A percentile compares a stretch with the other conserved stretches of the same genome.
phyloP scores from a whole-genome alignment of 306 rosid species.

The Astragalus membranaceus region DNA sequence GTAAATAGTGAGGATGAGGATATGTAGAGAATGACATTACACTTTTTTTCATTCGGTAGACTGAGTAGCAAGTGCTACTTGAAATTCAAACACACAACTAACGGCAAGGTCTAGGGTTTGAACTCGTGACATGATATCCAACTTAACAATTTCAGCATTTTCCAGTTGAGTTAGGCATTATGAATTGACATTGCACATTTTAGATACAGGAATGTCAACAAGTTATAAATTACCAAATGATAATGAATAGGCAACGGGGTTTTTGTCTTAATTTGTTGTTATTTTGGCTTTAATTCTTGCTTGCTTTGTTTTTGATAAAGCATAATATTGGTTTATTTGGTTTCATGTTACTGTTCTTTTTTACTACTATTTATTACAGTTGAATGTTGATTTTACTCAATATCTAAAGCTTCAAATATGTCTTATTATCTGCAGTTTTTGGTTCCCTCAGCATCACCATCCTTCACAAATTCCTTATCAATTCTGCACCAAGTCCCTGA shows the following conservation, averaged over 20 bases:
- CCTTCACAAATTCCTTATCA: slow-evolving; percentile 35
- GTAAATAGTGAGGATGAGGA: too few relatives aligned
- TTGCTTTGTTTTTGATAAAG: not conserved
- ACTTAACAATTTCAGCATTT: too few relatives aligned
- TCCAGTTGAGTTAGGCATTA: too few relatives aligned
- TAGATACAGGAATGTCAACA: not conserved
- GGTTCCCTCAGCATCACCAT: slow-evolving; percentile 46
- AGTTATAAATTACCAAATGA: not conserved
- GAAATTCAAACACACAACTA: too few relatives aligned
- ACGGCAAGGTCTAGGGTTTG: too few relatives aligned
- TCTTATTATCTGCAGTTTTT: slow-evolving; percentile 38
- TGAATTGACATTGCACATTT: not conserved
- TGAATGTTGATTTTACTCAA: not conserved
- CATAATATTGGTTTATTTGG: not conserved
- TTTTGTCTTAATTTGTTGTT: not conserved
- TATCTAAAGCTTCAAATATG: not conserved
- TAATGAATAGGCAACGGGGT: not conserved
- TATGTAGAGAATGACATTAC: too few relatives aligned
- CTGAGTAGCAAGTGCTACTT: too few relatives aligned
- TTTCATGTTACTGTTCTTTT: not conserved
- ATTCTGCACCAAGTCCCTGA: slow-evolving; percentile 94
- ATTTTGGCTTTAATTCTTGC: not conserved
- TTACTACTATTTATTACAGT: not conserved
- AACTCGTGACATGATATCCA: too few relatives aligned
- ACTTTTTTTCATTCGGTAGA: too few relatives aligned